Evolutionary conservation across 176 grass and related monocot species (phyloP), one percentile per base, ranked within the genome.

Genomic region (Rhipidocladum racemiflorum): DNA sequence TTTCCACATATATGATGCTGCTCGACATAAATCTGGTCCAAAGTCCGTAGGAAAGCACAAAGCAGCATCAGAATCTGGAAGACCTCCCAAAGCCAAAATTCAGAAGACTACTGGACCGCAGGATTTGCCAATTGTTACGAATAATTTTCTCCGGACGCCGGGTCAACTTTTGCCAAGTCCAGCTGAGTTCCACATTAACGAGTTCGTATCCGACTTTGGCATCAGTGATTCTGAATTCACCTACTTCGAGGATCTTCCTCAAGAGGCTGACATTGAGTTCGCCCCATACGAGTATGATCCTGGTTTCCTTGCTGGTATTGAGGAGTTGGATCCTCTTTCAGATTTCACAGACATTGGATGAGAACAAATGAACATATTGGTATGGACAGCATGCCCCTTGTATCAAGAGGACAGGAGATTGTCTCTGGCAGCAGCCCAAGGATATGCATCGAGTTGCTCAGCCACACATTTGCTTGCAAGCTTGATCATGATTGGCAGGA

Each of bases 341-440:
- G 91, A 99, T 89, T 87, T 99, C 57, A 91, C 91, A 50, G 96
- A 95, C 54, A 81, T 95, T 9, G 93, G 96, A 86, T 99, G 87
- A 93, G 62, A 67, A 78, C 42, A 54, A 56, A 67, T 68, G 30
- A 35, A 59, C 21, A 29, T 55, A 40, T 46, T 80, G 42, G 62
- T 84, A 55, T 44, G 43, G n/a, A 71, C 55, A 18, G 56, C 51
- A 66, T 29, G 36, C 45, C 40, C 44, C 72, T 60, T 38, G 16
- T 81, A 76, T 57, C 18, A 69, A 64, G 76, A 84, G 53, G 42
- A 69, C 70, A 57, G 48, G 76, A 85, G 63, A 28, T 84, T 76
- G 25, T 80, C 84, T 63, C 77, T n/a, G 70, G 54, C 64, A 80
- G 76, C 36, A 77, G 48, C 66, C 57, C 23, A 74, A 84, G 70